Evolutionary conservation across 441 rosid species (phyloP), one percentile per base, ranked within the genome.

Genomic region (Pelargonium myrrhifolium): DNA sequence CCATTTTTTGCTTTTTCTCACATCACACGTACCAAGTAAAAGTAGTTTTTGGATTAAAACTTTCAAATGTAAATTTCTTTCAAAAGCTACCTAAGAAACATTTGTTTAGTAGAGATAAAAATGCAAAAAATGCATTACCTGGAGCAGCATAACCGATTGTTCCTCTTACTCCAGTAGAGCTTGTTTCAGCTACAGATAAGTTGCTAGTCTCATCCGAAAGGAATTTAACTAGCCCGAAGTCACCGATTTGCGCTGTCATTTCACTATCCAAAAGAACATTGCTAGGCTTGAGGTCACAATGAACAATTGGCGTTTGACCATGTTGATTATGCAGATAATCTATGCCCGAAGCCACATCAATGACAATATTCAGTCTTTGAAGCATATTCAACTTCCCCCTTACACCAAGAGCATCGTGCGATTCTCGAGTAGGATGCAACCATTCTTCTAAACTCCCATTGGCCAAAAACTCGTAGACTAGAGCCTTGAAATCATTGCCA

Each of bases 271-370:
- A 0, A 49, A 69, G 72, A 69, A 69, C 0, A 35, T 69, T 62
- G 35, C 72, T 28, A 0, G 72, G 66, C 61, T 69, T 70, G n/a
- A 70, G 73, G 20, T 70, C 72, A 63, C 72, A 70, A 26, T 70
- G 72, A 14, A 51, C 31, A 0, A 63, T 22, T 0, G 11, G 6
- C 0, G 2, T 55, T 3, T 70, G 49, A 17, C 67, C 5, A 2
- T 45, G 11, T 0, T 17, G 62, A 20, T 70, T 37, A 18, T 70
- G 72, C 0, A 70, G 62, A 63, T 63, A 63, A 8, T 70, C 67
- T 18, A 51, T 6, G 0, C 3, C 42, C 0, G 49, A 49, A 0
- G 72, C 67, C 0, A 70, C 55, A 1, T 70, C 73, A 0, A 53
- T 17, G 39, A 62, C 68, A 53, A 51, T 70, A 14, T 51, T 51